A percentile compares a stretch with the other conserved stretches of the same genome.
Evolutionary conservation across 2,329 filamentous ascomycete genomes (phyloP).

Genomic region (Fusarium staphyleae): DNA sequence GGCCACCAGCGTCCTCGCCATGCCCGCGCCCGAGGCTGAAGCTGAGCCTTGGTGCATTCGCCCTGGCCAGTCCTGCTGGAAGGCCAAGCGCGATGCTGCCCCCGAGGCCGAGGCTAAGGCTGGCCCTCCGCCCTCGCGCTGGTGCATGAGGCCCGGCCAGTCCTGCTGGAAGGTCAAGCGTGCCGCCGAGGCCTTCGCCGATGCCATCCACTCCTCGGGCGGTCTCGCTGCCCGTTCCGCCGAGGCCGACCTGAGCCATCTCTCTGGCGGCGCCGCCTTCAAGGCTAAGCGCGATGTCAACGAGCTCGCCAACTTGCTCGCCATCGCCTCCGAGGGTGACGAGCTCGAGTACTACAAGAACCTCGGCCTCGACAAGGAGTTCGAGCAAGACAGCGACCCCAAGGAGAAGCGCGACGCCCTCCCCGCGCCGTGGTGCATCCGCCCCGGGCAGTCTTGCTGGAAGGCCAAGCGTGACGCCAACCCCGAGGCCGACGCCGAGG

Average conservation of each 20-base stretch:
- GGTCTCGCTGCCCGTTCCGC: slow-evolving; percentile 39
- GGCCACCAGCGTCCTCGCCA: slow-evolving; percentile 23
- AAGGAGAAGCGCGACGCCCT: slow-evolving; percentile 36
- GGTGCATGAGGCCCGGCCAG: slow-evolving; percentile 50
- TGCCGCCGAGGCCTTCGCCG: slow-evolving; percentile 48
- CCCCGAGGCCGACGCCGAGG: slow-evolving; percentile 7
- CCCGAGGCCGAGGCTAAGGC: slow-evolving; percentile 36
- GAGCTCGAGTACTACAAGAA: slow-evolving; percentile 44
- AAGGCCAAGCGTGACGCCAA: slow-evolving; percentile 47
- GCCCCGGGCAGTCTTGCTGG: slow-evolving; percentile 47
- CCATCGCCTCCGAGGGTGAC: slow-evolving; percentile 41
- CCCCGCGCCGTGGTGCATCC: slow-evolving; percentile 39
- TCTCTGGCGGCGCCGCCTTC: slow-evolving; percentile 48
- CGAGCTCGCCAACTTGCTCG: slow-evolving; percentile 49
- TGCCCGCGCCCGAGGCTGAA: slow-evolving; percentile 7
- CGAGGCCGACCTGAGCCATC: slow-evolving; percentile 43
- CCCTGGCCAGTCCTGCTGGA: slow-evolving; percentile 25
- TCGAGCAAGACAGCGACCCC: slow-evolving; percentile 27
- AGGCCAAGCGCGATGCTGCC: slow-evolving; percentile 29
- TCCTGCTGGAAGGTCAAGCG: slow-evolving; percentile 53
- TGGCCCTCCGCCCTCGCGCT: too few relatives aligned
- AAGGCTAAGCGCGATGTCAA: slow-evolving; percentile 49
- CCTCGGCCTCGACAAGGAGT: slow-evolving; percentile 42
- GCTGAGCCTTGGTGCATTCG: slow-evolving; percentile 15
- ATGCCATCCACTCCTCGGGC: slow-evolving; percentile 38